Evolutionary conservation across 1,139 yeast genomes (phyloP), one percentile per base, ranked within the genome.

Genomic region (Lodderomyces jiufengensis): DNA sequence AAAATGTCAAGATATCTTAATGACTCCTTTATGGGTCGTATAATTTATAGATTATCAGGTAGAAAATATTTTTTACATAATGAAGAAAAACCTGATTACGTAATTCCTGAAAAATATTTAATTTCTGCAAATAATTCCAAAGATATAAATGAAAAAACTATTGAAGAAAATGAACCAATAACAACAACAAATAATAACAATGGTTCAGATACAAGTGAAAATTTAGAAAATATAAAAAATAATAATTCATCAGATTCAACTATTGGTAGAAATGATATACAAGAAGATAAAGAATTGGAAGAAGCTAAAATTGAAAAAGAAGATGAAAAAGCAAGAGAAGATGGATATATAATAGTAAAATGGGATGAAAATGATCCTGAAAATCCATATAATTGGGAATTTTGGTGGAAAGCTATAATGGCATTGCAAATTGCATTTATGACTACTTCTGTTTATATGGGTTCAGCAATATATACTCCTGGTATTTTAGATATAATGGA

Each of bases 291-390:
- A n/a, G n/a, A n/a, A n/a, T n/a, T n/a, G n/a, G n/a, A n/a, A n/a
- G n/a, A n/a, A 31, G 15, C 30, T 9, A 13, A 21, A 5, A 21
- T 13, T 7, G 12, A 11, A 25, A 15, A 23, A 11, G 5, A 14
- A 18, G 21, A 16, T 23, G 26, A 29, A 9, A 18, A 16, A 9
- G 3, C 14, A 2, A 13, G 28, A 5, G 24, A 32, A 9, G 38
- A 34, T 25, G 25, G 25, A n/a, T 32, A 32, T 25, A 30, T 35
- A 2, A 26, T 53, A 3, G 56, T 50, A 1, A 42, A 41, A 7
- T 57, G 59, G 61, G 61, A 57, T 29, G 60, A 54, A 3, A 54
- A 56, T 32, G 66, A 62, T 38, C 55, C 58, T 0, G 59, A 56
- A 20, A 54, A 55, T 32, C 67, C 67, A 3, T 34, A 48, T 26